These are phyloP conservation scores for Pythium monospermum DNA, from an alignment of 352 stramenopile species.

Conservation along the genomic window DNA sequence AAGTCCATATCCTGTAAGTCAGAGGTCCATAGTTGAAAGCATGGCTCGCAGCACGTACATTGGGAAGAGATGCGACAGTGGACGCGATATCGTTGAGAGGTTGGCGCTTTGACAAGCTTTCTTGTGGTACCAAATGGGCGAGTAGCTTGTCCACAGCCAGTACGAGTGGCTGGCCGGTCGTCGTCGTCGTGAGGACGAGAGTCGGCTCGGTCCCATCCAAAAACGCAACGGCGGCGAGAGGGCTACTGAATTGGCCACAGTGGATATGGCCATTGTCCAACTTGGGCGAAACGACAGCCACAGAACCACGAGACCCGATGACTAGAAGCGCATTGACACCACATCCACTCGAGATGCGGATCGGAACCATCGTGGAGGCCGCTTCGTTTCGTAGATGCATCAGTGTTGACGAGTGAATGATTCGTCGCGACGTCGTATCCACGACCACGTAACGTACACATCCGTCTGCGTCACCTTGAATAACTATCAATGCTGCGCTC, in stretches of 20 bases:
- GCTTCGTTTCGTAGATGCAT: too few relatives aligned
- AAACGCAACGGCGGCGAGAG: not conserved
- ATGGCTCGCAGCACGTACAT: too few relatives aligned
- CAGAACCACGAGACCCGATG: constrained; percentile 1
- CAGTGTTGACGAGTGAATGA: constrained; percentile 1
- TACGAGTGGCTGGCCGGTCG: not conserved
- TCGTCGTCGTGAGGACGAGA: not conserved
- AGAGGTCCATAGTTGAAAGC: too few relatives aligned
- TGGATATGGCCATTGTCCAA: not conserved
- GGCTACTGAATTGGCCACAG: not conserved
- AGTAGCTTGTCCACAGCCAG: constrained; percentile 1
- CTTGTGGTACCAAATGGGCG: too few relatives aligned
- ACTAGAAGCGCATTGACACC: constrained; percentile 4
- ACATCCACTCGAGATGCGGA: not conserved
- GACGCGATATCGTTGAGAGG: not conserved
- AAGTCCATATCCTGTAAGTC: too few relatives aligned
- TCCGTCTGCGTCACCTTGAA: constrained; percentile 61
- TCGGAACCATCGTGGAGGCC: not conserved
- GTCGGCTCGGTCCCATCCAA: not conserved
- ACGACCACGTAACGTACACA: constrained; percentile 31
- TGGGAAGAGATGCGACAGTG: too few relatives aligned
- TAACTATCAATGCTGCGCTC: constrained; percentile 20
- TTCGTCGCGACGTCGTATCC: not conserved
- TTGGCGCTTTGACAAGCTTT: not conserved
- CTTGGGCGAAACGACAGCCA: constrained; percentile 1